Evolutionary conservation across 768 basidiomycete species (phyloP).

Genomic region (Hortiboletus flavorubellus): DNA sequence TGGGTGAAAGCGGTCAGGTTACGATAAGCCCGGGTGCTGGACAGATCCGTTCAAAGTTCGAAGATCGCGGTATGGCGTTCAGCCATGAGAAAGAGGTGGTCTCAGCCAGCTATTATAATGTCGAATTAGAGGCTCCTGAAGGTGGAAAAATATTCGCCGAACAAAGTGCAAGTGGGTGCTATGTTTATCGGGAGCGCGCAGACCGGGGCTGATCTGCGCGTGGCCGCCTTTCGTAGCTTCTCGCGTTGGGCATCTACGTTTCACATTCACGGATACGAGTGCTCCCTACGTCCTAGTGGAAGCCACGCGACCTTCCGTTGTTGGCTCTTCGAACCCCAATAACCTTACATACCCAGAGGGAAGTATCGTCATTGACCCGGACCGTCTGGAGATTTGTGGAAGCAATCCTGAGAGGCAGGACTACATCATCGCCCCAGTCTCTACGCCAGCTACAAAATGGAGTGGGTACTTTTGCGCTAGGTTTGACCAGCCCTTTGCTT

Average conservation of each 20-base stretch:
- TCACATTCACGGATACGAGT: constrained; percentile 51
- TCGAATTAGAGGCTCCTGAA: constrained; percentile 50
- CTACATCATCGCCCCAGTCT: constrained; percentile 58
- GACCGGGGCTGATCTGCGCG: not conserved
- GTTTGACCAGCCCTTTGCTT: constrained; percentile 44
- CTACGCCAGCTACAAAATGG: constrained; percentile 38
- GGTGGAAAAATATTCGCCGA: constrained; percentile 54
- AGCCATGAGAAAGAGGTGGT: constrained; percentile 51
- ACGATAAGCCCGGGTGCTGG: constrained; percentile 58
- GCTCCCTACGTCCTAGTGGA: constrained; percentile 64
- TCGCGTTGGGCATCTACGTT: constrained; percentile 69
- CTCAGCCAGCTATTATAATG: constrained; percentile 53
- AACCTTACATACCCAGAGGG: constrained; percentile 56
- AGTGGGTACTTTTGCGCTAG: constrained; percentile 55
- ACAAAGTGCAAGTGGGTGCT: constrained; percentile 56
- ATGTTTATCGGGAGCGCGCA: not conserved
- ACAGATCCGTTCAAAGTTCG: constrained; percentile 50
- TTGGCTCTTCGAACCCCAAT: constrained; percentile 47
- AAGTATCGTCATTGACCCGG: constrained; percentile 42
- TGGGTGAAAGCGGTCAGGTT: constrained; percentile 73
- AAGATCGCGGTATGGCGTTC: constrained; percentile 54
- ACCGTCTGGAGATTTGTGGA: constrained; percentile 52
- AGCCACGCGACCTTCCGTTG: constrained; percentile 58
- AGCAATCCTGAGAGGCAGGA: constrained; percentile 70
- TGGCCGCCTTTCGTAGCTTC: constrained; percentile 46